Evolutionary conservation across 345 rosid genomes (phyloP), one percentile per base, ranked within the genome.

Genomic region (Salix purpurea): DNA sequence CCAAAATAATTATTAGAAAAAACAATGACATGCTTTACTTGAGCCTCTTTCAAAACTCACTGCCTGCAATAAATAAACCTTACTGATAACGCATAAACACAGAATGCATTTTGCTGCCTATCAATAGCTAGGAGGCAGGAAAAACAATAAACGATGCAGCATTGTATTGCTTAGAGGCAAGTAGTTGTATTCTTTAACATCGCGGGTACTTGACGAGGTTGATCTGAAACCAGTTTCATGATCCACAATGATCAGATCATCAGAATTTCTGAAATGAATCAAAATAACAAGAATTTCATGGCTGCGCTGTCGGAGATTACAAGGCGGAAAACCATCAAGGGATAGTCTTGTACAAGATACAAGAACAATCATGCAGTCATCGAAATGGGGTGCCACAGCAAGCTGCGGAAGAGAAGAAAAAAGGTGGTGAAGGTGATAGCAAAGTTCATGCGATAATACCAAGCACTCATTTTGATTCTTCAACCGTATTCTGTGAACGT

Each of bases 311-410:
- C 91, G 50, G 84, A 81, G 30, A 94, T 69, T 67, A 75, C 77
- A 13, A 68, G 36, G 36, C 89, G 89, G 39, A 60, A 66, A 36
- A 89, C 16, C 66, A 80, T 36, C 24, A 89, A 44, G 0, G 92
- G 89, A 58, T 73, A 85, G 44, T 89, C 88, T 0, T 89, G 78
- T 56, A 85, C 72, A 68, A 88, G 86, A 81, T 86, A 91, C 10
- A 91, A 81, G 84, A 83, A 91, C 67, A 86, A 23, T 93, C 93
- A 89, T 3, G 87, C 80, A 37, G 75, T 54, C 77, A 87, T 78
- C 88, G 83, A 84, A 52, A 84, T n/a, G 0, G 93, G 95, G 48
- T 85, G 87, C 91, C 88, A 90, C 1, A 91, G 86, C 67, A 89
- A 76, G 88, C 79, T 81, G 80, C 71, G 74, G 79, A 90, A 78